Base-by-base conservation (phyloP, 192 early-diverging fungal species). In the Chytriomyces sp. region DNA sequence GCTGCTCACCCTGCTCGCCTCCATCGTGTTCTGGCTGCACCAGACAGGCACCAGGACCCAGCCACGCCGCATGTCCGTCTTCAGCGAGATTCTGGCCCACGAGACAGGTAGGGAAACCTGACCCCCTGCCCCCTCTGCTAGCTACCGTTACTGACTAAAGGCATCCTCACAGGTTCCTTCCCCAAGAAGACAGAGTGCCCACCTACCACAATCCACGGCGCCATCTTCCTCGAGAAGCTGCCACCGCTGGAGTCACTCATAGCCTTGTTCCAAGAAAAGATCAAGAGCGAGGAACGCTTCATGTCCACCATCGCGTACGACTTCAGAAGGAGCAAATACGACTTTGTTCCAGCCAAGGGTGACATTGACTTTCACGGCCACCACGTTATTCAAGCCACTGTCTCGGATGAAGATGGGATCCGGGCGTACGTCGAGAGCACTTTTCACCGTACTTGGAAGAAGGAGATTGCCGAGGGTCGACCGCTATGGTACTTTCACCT, bases 401-500 rank as follows among this genome's bases (percentile, higher is more conserved):
- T 57, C 53, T 11, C 11, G 13, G 20, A 20, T 3, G 53, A 57
- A 57, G 53, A 57, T 20, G 53, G 53, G 11, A 20, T 57, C 20
- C 53, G 53, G 13, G 53, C 53, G 53, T 57, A 57, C 20, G 53
- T 57, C 20, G 53, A 57, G 20, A 18, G 1, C 53, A 57, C 53
- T 0, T 57, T 57, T 3, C 20, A 11, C 20, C 53, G 53, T 20
- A 20, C 11, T 20, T 57, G 53, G 53, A 18, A 57, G 13, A 20
- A 0, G 53, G 28, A 35, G 28, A 35, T 35, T 35, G 28, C 13
- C 1, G 53, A 11, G 53, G 53, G 53, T 57, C 53, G 53, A 0
- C 69, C 69, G 8, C 13, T 72, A 16, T 72, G 69, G 69, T 20
- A 50, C 28, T 53, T 50, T 9, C 69, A 72, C 50, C 10, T 72